Evolutionary conservation across 116 monocot genomes (phyloP).

Genomic region (Papilionanthe hybrid): DNA sequence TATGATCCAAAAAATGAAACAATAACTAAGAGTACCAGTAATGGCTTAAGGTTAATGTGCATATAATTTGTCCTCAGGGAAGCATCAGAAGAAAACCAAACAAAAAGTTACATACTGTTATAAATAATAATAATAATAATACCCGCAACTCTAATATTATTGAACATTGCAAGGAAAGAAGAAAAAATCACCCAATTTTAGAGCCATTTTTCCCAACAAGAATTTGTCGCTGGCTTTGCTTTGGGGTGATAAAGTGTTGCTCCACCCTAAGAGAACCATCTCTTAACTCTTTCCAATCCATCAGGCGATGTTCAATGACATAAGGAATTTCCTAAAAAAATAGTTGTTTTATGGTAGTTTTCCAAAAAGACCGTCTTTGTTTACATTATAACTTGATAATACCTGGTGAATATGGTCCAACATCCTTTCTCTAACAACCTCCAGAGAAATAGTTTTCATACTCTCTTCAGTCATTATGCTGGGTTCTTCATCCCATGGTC

Average conservation of each 20-base stretch:
- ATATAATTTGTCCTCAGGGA: not conserved
- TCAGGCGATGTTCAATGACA: conserved; percentile 85
- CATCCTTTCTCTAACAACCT: conserved; percentile 94
- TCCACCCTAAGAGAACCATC: conserved; percentile 94
- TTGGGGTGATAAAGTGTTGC: conserved; percentile 87
- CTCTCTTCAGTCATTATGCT: conserved; percentile 68
- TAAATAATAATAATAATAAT: not conserved
- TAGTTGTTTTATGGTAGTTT: not conserved
- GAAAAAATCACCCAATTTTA: conserved; percentile 75
- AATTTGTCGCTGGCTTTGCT: conserved; percentile 82
- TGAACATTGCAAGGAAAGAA: not conserved
- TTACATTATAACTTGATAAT: conserved; percentile 11
- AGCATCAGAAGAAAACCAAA: not conserved
- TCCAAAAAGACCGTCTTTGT: not conserved
- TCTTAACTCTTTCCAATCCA: conserved; percentile 91
- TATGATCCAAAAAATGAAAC: not conserved
- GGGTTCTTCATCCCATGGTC: conserved; percentile 96
- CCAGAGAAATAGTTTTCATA: conserved; percentile 93
- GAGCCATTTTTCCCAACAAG: conserved; percentile 97
- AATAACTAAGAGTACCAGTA: not conserved
- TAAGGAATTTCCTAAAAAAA: conserved; percentile 91
- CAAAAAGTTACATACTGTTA: not conserved
- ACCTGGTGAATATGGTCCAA: conserved; percentile 94
- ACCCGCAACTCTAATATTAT: not conserved
- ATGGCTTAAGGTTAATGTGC: not conserved